Evolutionary conservation across 306 rosid species (phyloP).

Genomic region (Crotalaria pallida): DNA sequence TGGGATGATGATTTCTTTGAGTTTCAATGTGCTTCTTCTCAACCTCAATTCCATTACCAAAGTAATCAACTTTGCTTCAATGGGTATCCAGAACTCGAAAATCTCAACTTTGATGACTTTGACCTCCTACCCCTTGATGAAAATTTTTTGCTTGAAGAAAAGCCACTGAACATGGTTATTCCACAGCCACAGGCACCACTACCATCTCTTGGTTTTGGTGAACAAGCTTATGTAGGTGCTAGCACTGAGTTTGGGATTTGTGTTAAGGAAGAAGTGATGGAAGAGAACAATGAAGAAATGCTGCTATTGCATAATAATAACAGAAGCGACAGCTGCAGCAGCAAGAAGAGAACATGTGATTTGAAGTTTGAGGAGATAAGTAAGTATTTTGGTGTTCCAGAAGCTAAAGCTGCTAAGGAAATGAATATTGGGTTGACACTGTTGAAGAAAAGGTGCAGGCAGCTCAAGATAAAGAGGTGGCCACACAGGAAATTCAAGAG

Average conservation of each 20-base stretch:
- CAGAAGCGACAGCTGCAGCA: background rate
- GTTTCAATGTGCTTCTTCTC: background rate
- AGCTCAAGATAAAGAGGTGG: constrained; percentile 76
- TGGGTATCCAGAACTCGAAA: constrained; percentile 35
- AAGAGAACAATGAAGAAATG: too few species aligned
- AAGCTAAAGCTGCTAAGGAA: constrained; percentile 56
- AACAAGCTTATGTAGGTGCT: background rate
- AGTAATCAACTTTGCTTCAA: constrained; percentile 20
- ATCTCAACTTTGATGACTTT: background rate
- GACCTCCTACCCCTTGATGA: constrained; percentile 5
- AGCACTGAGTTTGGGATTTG: background rate
- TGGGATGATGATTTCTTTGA: constrained; percentile 28
- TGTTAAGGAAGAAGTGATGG: too few species aligned
- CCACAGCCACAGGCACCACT: background rate
- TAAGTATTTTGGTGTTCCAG: constrained; percentile 54
- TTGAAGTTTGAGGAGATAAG: constrained; percentile 30
- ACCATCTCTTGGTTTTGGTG: background rate
- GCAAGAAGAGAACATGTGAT: background rate
- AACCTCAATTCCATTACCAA: background rate
- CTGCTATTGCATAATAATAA: too few species aligned
- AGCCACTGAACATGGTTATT: constrained; percentile 12
- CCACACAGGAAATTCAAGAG: constrained; percentile 84
- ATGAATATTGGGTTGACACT: constrained; percentile 68
- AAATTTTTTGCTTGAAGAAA: constrained; percentile 19
- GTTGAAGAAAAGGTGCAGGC: constrained; percentile 72